Base-by-base conservation (phyloP, 2,329 filamentous ascomycete genomes). In the Emericellopsis cladophorae region DNA sequence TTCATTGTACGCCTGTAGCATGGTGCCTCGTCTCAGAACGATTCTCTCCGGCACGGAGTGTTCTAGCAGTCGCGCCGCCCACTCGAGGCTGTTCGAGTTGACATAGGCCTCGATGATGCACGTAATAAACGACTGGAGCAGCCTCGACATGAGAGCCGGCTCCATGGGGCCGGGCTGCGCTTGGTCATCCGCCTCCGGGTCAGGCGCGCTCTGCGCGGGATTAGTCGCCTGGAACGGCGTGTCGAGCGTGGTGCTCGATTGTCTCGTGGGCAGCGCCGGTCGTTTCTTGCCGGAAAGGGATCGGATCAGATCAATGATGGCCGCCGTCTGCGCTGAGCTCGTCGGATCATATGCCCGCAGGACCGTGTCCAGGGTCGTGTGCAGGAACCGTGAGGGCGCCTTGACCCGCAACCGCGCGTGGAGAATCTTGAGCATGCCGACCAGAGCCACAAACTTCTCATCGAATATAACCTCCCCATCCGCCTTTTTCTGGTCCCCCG, bases 101-200 rank as follows among this genome's bases (percentile, higher is more conserved):
- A 85, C 70, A 48, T 86, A 90, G 36, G 81, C 74, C 54, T 89
- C 84, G 10, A 89, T 61, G 15, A 89, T 63, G 53, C 84, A 83
- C 0, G 82, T 86, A n/a, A 86, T 68, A 56, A 92, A 89, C 2
- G 80, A 79, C 52, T 86, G 80, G 21, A 90, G 60, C 14, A 90
- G 64, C 43, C 72, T 76, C 31, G 67, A 66, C 51, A 81, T 75
- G 45, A 88, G 64, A 8, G 68, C 71, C 2, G 63, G 64, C 55
- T 89, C 83, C 31, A 68, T 66, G 6, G 68, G 67, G 36, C 70
- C 67, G 14, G 49, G 47, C 35, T 48, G 43, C 18, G 56, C 57
- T 9, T 47, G 44, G 14, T 46, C 47, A 42, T 61, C 56, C 3
- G 72, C 74, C 56, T 81, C 76, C 1, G 77, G 77, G 50, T 80